Base-by-base conservation (phyloP, 139 green algal genomes). In the Micractinium conductrix region DNA sequence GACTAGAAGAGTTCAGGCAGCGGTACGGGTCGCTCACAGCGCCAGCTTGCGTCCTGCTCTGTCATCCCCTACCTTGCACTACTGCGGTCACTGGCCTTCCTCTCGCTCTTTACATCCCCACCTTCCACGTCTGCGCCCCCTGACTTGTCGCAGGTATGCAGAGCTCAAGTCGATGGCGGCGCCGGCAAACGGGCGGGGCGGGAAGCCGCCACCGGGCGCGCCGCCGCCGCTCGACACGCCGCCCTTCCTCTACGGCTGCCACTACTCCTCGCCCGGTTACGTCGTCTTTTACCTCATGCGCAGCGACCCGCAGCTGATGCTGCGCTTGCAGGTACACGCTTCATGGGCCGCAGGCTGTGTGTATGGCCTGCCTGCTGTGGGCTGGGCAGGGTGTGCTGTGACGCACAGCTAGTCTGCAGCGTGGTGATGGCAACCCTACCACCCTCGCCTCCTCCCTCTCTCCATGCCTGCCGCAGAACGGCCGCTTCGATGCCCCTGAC, bases 201-300 rank as follows among this genome's bases (percentile, higher is more conserved):
- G 67, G 58, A 68, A 79, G 50, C 44, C 79, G 84, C 53, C 79
- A 86, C 87, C 78, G 58, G 78, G 62, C 74, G 91, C 60, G 89
- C 92, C 62, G 67, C 81, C 81, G 38, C 76, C 80, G 17, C 70
- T 87, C 70, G 76, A 83, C 5, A 78, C 91, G 65, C 92, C 91
- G 45, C 92, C 94, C 67, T 98, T 97, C 86, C 86, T 98, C 87
- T 98, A 98, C 85, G 96, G 97, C 81, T 97, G 93, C 8, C 97
- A 99, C 90, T 99, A 99, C 92, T 98, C 93, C 62, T 96, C 94
- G 12, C 96, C 97, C 0, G 95, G 95, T 24, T 96, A 96, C 78
- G 96, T 98, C 2, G 92, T 98, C 81, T 98, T 96, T 88, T 99
- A 94, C 89, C 90, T 97, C 50, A 89, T 99, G 37, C 91, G 97